Conservation (phyloP, 1,139 yeast genomes). For the Suhomyces anneliseae region DNA sequence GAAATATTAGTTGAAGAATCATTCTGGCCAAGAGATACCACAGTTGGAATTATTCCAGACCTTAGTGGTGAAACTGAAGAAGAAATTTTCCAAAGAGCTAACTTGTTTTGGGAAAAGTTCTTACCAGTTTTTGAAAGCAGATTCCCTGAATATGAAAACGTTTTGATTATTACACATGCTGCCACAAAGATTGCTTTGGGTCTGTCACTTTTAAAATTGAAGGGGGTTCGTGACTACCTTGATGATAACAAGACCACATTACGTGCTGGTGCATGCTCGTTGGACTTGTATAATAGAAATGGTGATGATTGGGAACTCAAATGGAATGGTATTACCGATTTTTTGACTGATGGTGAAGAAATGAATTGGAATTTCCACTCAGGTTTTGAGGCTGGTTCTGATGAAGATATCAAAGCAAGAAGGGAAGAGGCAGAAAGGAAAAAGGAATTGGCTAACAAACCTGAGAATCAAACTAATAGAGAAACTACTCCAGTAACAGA, state of each 20-base stretch:
- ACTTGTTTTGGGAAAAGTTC: conserved; percentile 49
- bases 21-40: conserved; percentile 45
- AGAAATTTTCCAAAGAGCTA: conserved; percentile 59
- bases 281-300: conserved; percentile 35
- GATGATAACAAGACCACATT: conserved; percentile 44
- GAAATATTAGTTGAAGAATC: conserved; percentile 40
- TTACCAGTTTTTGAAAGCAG: conserved; percentile 51
- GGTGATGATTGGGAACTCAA: conserved; percentile 50
- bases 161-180: conserved; percentile 76
- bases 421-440: conserved; percentile 20
- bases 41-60: conserved; percentile 52
- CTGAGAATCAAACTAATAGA: conserved; percentile 13
- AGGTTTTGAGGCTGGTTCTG: conserved; percentile 74
- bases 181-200: conserved; percentile 83
- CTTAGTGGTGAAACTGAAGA: conserved; percentile 63
- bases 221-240: conserved; percentile 48
- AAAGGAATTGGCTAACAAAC: conserved; percentile 13
- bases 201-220: conserved; percentile 56
- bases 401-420: conserved; percentile 64
- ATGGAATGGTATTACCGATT: conserved; percentile 69
- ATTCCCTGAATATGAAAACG: conserved; percentile 54
- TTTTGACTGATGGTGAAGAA: conserved; percentile 75
- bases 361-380: conserved; percentile 84
- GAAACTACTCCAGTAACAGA: conserved; percentile 15
- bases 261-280: conserved; percentile 48